Percentiles rank a stretch among this genome's conserved stretches.
phyloP scores from a whole-genome alignment of 2,329 filamentous ascomycete genomes.

The Geosmithia morbida region DNA sequence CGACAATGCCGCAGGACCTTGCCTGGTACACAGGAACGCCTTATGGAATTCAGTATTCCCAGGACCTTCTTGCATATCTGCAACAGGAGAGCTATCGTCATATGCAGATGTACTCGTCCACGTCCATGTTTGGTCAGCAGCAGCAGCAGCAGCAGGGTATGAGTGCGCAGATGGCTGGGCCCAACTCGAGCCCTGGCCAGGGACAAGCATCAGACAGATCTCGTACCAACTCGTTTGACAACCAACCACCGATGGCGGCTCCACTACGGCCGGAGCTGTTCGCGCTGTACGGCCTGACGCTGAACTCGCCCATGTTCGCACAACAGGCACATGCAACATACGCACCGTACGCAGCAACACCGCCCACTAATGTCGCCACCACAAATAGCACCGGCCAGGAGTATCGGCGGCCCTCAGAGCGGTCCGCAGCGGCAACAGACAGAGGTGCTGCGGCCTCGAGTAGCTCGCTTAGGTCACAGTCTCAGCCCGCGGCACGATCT shows the following conservation, averaged over 20 bases:
- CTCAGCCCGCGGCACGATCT: conserved; percentile 45
- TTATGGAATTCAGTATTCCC: conserved; percentile 12
- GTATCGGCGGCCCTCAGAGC: conserved; percentile 41
- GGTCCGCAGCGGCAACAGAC: conserved; percentile 35
- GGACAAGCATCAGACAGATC: conserved; percentile 31
- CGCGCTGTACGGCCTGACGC: conserved; percentile 28
- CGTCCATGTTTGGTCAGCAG: conserved; percentile 18
- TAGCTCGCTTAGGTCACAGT: conserved; percentile 48
- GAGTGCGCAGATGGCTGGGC: conserved; percentile 12
- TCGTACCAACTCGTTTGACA: conserved; percentile 50
- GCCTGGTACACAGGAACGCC: conserved; percentile 31
- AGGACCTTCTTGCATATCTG: conserved; percentile 25
- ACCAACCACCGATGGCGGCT: conserved; percentile 43
- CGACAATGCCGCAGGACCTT: conserved; percentile 30
- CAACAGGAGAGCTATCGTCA: conserved; percentile 19
- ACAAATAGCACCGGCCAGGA: conserved; percentile 28
- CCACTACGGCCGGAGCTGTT: conserved; percentile 43
- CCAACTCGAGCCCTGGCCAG: conserved; percentile 9
- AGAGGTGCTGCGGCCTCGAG: conserved; percentile 29
- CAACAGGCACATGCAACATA: conserved; percentile 23
- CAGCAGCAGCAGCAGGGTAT: conserved; percentile 17
- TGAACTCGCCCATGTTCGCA: conserved; percentile 30
- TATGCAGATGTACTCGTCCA: conserved; percentile 19
- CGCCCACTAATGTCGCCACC: conserved; percentile 20
- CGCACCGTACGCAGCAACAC: conserved; percentile 41